These are phyloP conservation scores for Penicillium sp. DNA, from an alignment of 2,329 filamentous ascomycete genomes.

Conservation along the genomic window DNA sequence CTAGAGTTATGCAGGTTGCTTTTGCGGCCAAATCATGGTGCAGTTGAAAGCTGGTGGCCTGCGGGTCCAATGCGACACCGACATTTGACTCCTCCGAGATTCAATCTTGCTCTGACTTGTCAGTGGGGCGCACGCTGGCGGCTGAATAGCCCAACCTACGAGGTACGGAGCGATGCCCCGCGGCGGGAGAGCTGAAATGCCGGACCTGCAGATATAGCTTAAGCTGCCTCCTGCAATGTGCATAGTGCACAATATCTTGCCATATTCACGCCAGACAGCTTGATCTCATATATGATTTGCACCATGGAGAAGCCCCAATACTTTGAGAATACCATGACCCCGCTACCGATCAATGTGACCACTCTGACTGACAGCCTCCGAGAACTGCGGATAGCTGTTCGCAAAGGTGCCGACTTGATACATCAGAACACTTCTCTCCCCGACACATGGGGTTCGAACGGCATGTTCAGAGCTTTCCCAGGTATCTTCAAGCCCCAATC, in stretches of 20 bases:
- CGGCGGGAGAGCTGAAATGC: neutral
- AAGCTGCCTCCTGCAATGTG: neutral
- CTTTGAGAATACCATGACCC: conserved; percentile 21
- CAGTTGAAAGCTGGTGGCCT: neutral
- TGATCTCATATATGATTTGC: neutral
- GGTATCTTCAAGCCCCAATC: conserved; percentile 22
- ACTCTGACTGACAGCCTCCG: conserved; percentile 21
- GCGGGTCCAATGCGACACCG: conserved; percentile 12
- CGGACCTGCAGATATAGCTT: neutral
- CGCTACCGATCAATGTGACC: conserved; percentile 11
- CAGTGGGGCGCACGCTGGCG: neutral
- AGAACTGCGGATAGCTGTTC: conserved; percentile 31
- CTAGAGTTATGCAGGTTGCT: neutral
- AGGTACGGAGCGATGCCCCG: neutral
- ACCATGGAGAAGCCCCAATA: conserved; percentile 24
- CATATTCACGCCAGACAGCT: neutral
- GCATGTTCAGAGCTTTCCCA: conserved; percentile 33
- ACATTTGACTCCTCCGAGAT: conserved; percentile 5
- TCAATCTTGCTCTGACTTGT: neutral
- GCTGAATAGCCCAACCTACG: neutral
- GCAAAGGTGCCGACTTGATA: conserved; percentile 28
- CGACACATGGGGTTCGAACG: conserved; percentile 25
- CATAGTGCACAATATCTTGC: conserved; percentile 13
- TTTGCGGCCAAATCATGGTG: neutral
- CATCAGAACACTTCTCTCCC: conserved; percentile 23